Conservation (phyloP, 352 stramenopile genomes). For the Pilasporangium apinafurcum region DNA sequence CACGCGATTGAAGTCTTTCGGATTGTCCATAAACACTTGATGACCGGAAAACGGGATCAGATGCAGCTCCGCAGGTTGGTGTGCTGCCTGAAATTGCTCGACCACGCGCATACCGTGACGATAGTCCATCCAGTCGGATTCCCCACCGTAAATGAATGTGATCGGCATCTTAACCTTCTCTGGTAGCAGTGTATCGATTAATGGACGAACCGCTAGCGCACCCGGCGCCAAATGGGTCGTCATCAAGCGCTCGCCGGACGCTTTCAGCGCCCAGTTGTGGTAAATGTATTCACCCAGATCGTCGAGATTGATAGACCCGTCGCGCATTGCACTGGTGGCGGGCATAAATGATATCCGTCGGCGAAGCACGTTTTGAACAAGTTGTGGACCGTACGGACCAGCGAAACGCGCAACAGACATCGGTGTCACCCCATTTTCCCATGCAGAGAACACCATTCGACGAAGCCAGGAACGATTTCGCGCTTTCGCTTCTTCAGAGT, state of each 20-base stretch:
- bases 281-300: constrained; percentile 78
- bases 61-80: constrained; percentile 35
- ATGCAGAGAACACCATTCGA: constrained; percentile 40
- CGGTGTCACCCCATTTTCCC: constrained; percentile 63
- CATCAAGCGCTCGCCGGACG: constrained; percentile 69
- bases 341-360: constrained; percentile 76
- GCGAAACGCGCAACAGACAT: constrained; percentile 68
- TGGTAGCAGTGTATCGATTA: constrained; percentile 56
- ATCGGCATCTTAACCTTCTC: constrained; percentile 68
- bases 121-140: constrained; percentile 86
- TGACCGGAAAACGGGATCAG: constrained; percentile 61
- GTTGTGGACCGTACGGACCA: constrained; percentile 69
- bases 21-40: constrained; percentile 84
- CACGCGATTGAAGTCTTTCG: constrained; percentile 52
- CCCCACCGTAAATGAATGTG: constrained; percentile 76
- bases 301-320: constrained; percentile 49
- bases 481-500: constrained; percentile 23
- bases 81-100: constrained; percentile 30
- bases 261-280: constrained; percentile 81
- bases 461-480: constrained; percentile 45
- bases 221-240: constrained; percentile 67
- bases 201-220: constrained; percentile 52
- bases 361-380: constrained; percentile 63
- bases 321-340: constrained; percentile 55
- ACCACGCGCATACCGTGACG: constrained; percentile 58